Evolutionary conservation across 176 grass and related monocot species (phyloP).

Genomic region (Areca catechu): DNA sequence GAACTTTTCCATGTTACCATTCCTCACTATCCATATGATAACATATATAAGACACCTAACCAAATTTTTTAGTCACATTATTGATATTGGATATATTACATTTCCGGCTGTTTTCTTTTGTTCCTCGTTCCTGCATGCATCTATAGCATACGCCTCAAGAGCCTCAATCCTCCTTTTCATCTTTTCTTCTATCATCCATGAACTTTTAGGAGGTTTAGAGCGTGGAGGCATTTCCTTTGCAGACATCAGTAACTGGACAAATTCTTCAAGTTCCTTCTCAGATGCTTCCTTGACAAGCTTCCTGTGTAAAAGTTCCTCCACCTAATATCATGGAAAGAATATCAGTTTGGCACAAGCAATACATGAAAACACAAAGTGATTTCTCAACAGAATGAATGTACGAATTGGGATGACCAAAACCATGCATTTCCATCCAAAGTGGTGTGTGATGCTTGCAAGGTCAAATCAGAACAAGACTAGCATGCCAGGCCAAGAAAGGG

Average conservation of each 20-base stretch:
- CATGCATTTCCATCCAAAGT: too few relatives aligned
- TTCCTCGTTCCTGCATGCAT: slow-evolving; percentile 43
- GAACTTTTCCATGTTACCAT: too few relatives aligned
- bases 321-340: slow-evolving; percentile 60
- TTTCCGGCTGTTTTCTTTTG: slow-evolving; percentile 76
- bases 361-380: too few relatives aligned
- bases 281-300: slow-evolving; percentile 65
- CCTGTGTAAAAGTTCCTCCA: slow-evolving; percentile 69
- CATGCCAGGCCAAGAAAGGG: too few relatives aligned
- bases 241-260: slow-evolving; percentile 66
- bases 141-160: slow-evolving; percentile 69
- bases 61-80: too few relatives aligned
- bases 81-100: slow-evolving; percentile 33
- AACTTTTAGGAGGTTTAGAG: slow-evolving; percentile 66
- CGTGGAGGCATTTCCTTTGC: slow-evolving; percentile 53
- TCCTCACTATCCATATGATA: too few relatives aligned
- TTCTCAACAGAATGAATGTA: not conserved
- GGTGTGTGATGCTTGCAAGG: too few relatives aligned
- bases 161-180: slow-evolving; percentile 60
- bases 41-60: too few relatives aligned
- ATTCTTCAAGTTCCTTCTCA: slow-evolving; percentile 85
- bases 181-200: slow-evolving; percentile 72
- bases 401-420: slow-evolving; percentile 2
- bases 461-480: too few relatives aligned
- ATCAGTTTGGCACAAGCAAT: slow-evolving; percentile 8